Evolutionary conservation across 768 basidiomycete species (phyloP).

Genomic region (Russula virescens): DNA sequence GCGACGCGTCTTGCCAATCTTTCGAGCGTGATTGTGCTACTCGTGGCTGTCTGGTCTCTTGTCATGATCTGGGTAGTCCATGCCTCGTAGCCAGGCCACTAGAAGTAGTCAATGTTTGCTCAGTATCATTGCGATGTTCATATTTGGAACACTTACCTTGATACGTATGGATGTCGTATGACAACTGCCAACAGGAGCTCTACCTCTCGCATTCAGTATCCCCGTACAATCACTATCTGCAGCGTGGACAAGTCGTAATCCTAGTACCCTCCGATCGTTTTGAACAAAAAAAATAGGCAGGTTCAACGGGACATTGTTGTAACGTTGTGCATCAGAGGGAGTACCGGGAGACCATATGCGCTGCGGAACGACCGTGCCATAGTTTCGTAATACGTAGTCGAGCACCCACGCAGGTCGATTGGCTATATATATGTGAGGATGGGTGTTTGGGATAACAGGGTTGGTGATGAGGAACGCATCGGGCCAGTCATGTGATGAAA

Average conservation of each 20-base stretch:
- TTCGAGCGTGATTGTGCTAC: slow-evolving; percentile 3
- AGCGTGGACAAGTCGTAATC: not conserved
- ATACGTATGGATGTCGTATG: slow-evolving; percentile 6
- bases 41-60: not conserved
- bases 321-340: slow-evolving; percentile 6
- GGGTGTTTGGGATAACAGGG: not conserved
- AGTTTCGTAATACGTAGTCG: not conserved
- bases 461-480: not conserved
- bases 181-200: not conserved
- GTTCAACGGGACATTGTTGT: not conserved
- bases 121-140: not conserved
- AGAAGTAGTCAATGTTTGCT: not conserved
- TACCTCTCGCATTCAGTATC: not conserved
- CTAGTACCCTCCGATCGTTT: not conserved
- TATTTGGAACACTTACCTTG: not conserved
- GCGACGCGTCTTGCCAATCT: slow-evolving; percentile 2
- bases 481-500: not conserved
- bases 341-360: slow-evolving; percentile 1
- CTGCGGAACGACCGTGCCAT: slow-evolving; percentile 13
- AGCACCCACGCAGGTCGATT: slow-evolving; percentile 4
- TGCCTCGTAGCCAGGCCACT: slow-evolving; percentile 17
- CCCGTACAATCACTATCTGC: not conserved
- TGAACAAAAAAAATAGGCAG: slow-evolving; percentile 21
- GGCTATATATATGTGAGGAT: not conserved
- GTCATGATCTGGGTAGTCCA: slow-evolving; percentile 14